Evolutionary conservation across 805 yeast genomes (phyloP), one percentile per base, ranked within the genome.

Genomic region (Lipomyces yamadae): DNA sequence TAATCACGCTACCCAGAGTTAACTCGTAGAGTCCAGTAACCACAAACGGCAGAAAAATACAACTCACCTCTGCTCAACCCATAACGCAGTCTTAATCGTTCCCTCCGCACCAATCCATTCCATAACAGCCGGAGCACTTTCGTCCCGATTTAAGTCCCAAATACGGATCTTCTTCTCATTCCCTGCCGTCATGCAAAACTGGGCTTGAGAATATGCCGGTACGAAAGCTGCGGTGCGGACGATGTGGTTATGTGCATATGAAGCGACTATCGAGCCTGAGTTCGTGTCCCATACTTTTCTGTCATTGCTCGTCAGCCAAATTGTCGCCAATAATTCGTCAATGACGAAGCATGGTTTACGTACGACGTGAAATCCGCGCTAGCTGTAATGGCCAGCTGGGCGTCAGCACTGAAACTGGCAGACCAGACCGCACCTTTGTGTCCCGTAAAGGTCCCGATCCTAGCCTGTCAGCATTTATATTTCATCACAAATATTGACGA

Each of bases 381-480:
- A 2, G 78, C 75, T 4, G 78, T 75, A 18, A 73, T 69, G 4
- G 76, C 76, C 32, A 59, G 61, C 5, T 48, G 33, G 13, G 72
- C 76, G 42, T 69, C 71, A 4, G 67, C 54, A 56, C 73, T 70
- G 57, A 77, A 61, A 13, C 74, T 66, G 10, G 76, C 68, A 50
- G 77, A 74, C 77, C 78, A 75, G 4, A 73, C 74, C 2, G 79
- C 76, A 2, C 79, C 79, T 62, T 76, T 76, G 58, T 77, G 79
- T 8, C 79, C 79, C 11, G 75, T 56, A 54, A 71, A 77, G 2
- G 79, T 76, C 34, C 79, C 79, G 13, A 77, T 70, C 73, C 73
- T 70, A 45, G 37, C 35, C 15, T 8, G 39, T 58, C 53, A 15
- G 32, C 29, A n/a, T 18, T 18, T 13, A 33, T 15, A 30, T 7